Evolutionary conservation across 2,329 filamentous ascomycete species (phyloP).

Genomic region (Verticillium isaacii): DNA sequence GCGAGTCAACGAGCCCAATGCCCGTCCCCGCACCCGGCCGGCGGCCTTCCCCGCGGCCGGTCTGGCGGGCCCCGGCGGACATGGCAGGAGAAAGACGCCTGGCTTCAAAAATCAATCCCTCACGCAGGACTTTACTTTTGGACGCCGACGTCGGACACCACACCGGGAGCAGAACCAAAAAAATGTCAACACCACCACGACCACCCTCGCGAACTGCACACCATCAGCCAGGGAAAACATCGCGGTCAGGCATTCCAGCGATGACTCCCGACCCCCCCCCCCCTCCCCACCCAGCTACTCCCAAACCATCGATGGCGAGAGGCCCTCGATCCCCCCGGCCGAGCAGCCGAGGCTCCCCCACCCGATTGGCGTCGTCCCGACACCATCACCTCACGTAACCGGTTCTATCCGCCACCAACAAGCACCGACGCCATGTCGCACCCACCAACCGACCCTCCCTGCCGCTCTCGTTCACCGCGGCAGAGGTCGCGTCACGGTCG

Average conservation of each 20-base stretch:
- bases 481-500: not conserved
- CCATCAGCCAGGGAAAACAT: not conserved
- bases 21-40: not conserved
- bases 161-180: not conserved
- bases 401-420: not conserved
- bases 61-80: not conserved
- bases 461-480: not conserved
- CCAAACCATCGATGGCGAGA: not conserved
- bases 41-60: not conserved
- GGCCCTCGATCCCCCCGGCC: conserved; percentile 1
- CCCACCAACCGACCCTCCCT: too few relatives aligned
- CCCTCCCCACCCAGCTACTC: not conserved
- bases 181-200: not conserved
- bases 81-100: not conserved
- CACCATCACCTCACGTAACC: not conserved
- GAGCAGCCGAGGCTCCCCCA: conserved; percentile 9
- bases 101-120: not conserved
- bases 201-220: not conserved
- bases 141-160: not conserved
- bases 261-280: not conserved
- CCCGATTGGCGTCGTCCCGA: not conserved
- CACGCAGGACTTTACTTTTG: not conserved
- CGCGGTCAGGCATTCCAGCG: not conserved
- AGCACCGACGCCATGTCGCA: not conserved
- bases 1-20: not conserved